A percentile compares a stretch with the other conserved stretches of the same genome.
phyloP scores from a whole-genome alignment of 768 basidiomycete species.

The Boletus vermiculosoides region DNA sequence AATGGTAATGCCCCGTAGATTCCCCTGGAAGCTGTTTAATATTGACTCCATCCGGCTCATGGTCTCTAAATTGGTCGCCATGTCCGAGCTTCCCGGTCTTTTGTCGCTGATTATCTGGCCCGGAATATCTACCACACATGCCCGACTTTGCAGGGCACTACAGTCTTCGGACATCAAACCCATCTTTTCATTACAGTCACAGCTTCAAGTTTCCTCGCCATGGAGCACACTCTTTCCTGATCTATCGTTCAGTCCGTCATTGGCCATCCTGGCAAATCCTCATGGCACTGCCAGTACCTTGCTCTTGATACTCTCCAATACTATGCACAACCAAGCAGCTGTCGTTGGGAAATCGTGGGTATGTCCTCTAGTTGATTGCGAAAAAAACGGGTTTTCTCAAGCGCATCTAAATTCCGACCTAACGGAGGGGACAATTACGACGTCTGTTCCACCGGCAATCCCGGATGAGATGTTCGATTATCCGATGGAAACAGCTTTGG shows the following conservation, averaged over 20 bases:
- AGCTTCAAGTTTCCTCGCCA: not conserved
- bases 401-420: not conserved
- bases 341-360: not conserved
- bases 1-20: not conserved
- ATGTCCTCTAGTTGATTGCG: not conserved
- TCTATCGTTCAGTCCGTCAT: not conserved
- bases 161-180: not conserved
- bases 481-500: not conserved
- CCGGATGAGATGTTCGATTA: not conserved
- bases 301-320: not conserved
- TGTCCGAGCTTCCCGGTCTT: too few relatives aligned
- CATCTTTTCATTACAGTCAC: not conserved
- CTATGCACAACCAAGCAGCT: not conserved
- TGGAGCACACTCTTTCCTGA: not conserved
- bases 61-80: too few relatives aligned
- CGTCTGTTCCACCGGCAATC: not conserved
- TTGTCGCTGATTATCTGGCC: too few relatives aligned
- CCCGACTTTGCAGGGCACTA: not conserved
- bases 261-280: not conserved
- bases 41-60: too few relatives aligned
- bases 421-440: not conserved
- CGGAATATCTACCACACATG: too few relatives aligned
- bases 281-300: not conserved
- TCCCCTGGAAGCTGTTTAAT: not conserved
- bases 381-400: not conserved